A percentile compares a stretch with the other conserved stretches of the same genome.
Conservation (phyloP, 257 asterid genomes). For the Nicotiana noctiflora region DNA sequence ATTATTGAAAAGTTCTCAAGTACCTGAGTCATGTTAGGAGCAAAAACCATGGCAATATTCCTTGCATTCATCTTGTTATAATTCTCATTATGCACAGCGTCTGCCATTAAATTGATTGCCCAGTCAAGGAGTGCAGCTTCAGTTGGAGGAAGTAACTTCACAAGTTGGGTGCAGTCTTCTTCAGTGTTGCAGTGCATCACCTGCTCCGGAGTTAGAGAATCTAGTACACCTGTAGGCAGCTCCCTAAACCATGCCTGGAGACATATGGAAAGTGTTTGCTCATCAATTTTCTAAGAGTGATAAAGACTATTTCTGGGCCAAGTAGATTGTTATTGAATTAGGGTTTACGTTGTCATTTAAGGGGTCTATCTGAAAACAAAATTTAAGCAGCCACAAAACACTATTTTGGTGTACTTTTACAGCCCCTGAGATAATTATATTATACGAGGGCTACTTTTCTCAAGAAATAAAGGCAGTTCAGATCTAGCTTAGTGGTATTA, state of each 20-base stretch:
- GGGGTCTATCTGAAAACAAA: background rate
- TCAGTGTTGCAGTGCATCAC: slow-evolving; percentile 86
- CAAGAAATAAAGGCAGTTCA: background rate
- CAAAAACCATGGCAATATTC: slow-evolving; percentile 89
- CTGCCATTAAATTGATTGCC: slow-evolving; percentile 80
- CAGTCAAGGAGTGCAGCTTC: slow-evolving; percentile 72
- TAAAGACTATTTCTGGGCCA: background rate
- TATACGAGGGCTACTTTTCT: background rate
- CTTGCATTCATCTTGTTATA: slow-evolving; percentile 79
- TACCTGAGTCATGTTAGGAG: slow-evolving; percentile 93
- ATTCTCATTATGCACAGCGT: slow-evolving; percentile 50
- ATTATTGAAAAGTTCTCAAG: background rate
- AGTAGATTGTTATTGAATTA: background rate
- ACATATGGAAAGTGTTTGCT: background rate
- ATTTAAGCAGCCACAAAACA: background rate
- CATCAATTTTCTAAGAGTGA: background rate
- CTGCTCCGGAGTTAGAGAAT: slow-evolving; percentile 58
- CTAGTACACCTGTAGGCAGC: slow-evolving; percentile 78
- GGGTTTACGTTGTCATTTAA: background rate
- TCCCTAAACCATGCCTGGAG: slow-evolving; percentile 90
- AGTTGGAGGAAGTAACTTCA: slow-evolving; percentile 51
- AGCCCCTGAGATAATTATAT: background rate
- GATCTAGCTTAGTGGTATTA: background rate
- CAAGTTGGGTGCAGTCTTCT: slow-evolving; percentile 56
- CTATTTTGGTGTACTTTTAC: background rate